Evolutionary conservation across 2,329 filamentous ascomycete species (phyloP).

Genomic region (Diplodia mutila): DNA sequence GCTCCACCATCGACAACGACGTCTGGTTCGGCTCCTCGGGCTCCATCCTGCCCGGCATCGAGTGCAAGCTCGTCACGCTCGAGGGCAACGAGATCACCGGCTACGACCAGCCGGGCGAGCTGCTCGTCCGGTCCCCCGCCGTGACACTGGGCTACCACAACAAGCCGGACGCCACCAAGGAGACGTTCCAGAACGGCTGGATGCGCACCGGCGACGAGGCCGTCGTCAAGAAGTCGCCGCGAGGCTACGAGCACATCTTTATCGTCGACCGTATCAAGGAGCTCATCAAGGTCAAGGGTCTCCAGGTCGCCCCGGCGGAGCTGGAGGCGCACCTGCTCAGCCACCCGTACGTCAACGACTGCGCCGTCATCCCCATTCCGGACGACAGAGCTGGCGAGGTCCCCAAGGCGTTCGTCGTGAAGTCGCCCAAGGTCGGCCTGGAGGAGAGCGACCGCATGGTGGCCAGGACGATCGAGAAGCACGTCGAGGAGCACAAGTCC

Average conservation of each 20-base stretch:
- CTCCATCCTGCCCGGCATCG: conserved; percentile 66
- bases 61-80: conserved; percentile 67
- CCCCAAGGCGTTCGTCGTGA: conserved; percentile 67
- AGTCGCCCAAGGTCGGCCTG: conserved; percentile 55
- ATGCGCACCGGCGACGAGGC: conserved; percentile 87
- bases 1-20: conserved; percentile 63
- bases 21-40: conserved; percentile 74
- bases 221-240: conserved; percentile 64
- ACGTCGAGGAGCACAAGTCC: conserved; percentile 65
- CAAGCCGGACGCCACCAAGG: conserved; percentile 79
- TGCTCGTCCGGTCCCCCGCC: conserved; percentile 76
- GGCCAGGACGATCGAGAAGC: conserved; percentile 57
- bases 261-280: conserved; percentile 84
- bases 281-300: conserved; percentile 78
- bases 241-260: conserved; percentile 77
- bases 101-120: conserved; percentile 77
- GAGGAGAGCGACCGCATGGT: conserved; percentile 58
- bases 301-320: conserved; percentile 83
- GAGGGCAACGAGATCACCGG: conserved; percentile 72
- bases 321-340: conserved; percentile 78
- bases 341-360: conserved; percentile 75
- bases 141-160: conserved; percentile 84
- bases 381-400: conserved; percentile 65
- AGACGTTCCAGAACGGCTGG: conserved; percentile 79
- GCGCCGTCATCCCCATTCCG: conserved; percentile 75